Conservation (phyloP, 257 asterid species). For the Hygrophila difformis region DNA sequence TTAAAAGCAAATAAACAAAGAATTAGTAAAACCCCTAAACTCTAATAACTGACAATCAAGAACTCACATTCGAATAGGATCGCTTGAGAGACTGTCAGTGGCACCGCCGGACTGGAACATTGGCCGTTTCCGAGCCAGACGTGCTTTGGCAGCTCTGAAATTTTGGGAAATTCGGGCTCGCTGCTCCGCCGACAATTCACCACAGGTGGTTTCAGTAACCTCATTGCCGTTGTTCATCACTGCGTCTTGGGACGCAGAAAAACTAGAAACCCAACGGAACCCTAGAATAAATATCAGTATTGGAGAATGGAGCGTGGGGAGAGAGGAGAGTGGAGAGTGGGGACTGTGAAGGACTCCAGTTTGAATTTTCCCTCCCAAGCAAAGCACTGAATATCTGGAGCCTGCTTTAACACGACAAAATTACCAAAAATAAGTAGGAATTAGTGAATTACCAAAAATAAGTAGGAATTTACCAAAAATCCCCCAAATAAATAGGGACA, state of each 20-base stretch:
- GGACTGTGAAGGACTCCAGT: too few species aligned
- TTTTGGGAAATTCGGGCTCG: constrained; percentile 69
- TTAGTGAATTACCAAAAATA: too few species aligned
- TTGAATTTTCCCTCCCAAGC: constrained; percentile 19
- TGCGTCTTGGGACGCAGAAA: constrained; percentile 11
- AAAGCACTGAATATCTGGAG: too few species aligned
- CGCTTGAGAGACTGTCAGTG: constrained; percentile 9
- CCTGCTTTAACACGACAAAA: too few species aligned
- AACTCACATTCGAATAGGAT: constrained; percentile 28
- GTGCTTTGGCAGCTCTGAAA: constrained; percentile 78
- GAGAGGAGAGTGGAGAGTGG: not conserved
- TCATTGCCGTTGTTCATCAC: constrained; percentile 59
- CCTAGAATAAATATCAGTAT: constrained; percentile 6
- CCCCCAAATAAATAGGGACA: too few species aligned
- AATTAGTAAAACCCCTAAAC: too few species aligned
- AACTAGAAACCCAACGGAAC: constrained; percentile 5
- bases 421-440: too few species aligned
- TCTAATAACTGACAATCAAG: not conserved
- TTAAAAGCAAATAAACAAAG: too few species aligned
- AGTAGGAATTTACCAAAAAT: too few species aligned
- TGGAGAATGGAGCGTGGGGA: not conserved
- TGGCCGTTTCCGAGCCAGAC: constrained; percentile 65
- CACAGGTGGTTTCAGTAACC: constrained; percentile 20
- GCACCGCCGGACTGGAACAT: constrained; percentile 18
- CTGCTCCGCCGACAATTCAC: constrained; percentile 77